Conservation (phyloP, 108 stramenopile genomes). For the Hondaea fermentalgiana region DNA sequence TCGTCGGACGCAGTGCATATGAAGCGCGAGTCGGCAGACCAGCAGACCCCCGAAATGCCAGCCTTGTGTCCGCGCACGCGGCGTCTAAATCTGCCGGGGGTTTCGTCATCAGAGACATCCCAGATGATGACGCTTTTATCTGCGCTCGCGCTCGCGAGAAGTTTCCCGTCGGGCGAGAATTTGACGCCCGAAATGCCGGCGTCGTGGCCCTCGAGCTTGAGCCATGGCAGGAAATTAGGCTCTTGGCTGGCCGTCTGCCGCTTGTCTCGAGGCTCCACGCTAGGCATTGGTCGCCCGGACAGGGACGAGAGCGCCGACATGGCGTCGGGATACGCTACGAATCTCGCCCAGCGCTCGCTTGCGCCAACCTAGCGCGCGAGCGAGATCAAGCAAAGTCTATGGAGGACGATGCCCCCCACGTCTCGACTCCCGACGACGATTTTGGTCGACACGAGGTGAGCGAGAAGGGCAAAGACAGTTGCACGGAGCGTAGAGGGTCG, state of each 20-base stretch:
- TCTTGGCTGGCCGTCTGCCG: not conserved
- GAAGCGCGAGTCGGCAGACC: not conserved
- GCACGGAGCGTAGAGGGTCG: too few relatives aligned
- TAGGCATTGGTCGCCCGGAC: too few relatives aligned
- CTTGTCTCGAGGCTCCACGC: not conserved
- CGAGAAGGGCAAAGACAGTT: too few relatives aligned
- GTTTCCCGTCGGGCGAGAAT: conserved; percentile 50
- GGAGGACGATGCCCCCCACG: too few relatives aligned
- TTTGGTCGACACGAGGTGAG: too few relatives aligned
- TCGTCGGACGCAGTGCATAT: conserved; percentile 41
- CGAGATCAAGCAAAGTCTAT: too few relatives aligned
- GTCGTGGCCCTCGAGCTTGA: conserved; percentile 43
- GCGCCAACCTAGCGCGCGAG: too few relatives aligned
- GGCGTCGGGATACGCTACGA: too few relatives aligned
- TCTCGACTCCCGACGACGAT: too few relatives aligned
- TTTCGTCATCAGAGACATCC: not conserved
- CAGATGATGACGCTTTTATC: not conserved
- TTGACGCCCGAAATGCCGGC: conserved; percentile 60
- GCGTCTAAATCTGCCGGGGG: not conserved
- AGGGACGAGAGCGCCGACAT: too few relatives aligned
- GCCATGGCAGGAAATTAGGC: not conserved
- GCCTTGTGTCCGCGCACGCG: not conserved
- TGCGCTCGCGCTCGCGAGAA: conserved; percentile 45
- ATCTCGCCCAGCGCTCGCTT: too few relatives aligned
- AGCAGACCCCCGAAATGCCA: not conserved